Percentiles rank a stretch among this genome's conserved stretches.
Evolutionary conservation across 163 green algal species (phyloP).

Genomic region (Volvox carteri): DNA sequence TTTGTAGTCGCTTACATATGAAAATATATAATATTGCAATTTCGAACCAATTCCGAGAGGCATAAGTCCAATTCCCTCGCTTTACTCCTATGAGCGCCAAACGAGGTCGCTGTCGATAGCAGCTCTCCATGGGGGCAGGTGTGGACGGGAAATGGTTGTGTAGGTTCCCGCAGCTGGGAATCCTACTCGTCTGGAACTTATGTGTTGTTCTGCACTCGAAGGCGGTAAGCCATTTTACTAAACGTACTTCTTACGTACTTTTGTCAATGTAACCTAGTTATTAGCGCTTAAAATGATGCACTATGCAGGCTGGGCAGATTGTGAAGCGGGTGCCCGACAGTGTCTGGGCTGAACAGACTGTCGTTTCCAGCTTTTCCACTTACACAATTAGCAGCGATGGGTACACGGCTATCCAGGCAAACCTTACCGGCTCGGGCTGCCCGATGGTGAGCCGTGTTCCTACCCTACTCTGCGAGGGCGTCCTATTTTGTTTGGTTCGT

Average conservation of each 20-base stretch:
- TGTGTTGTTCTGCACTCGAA: not conserved
- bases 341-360: not conserved
- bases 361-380: not conserved
- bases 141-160: not conserved
- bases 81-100: slow-evolving; percentile 4
- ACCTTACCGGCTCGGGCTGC: slow-evolving; percentile 6
- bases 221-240: not conserved
- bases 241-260: not conserved
- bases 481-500: too few relatives aligned
- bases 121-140: not conserved
- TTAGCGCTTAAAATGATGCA: not conserved
- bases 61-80: too few relatives aligned
- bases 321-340: not conserved
- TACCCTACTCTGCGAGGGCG: too few relatives aligned
- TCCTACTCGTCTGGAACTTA: not conserved
- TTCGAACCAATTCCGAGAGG: too few relatives aligned
- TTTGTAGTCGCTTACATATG: too few relatives aligned
- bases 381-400: slow-evolving; percentile 32
- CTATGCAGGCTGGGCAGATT: not conserved
- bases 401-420: not conserved
- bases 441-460: slow-evolving; percentile 1
- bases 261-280: not conserved
- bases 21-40: too few relatives aligned
- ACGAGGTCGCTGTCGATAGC: not conserved
- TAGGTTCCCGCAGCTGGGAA: not conserved